Base-by-base conservation (phyloP, 1,284 basidiomycete genomes). In the Exobasidium rhododendri region DNA sequence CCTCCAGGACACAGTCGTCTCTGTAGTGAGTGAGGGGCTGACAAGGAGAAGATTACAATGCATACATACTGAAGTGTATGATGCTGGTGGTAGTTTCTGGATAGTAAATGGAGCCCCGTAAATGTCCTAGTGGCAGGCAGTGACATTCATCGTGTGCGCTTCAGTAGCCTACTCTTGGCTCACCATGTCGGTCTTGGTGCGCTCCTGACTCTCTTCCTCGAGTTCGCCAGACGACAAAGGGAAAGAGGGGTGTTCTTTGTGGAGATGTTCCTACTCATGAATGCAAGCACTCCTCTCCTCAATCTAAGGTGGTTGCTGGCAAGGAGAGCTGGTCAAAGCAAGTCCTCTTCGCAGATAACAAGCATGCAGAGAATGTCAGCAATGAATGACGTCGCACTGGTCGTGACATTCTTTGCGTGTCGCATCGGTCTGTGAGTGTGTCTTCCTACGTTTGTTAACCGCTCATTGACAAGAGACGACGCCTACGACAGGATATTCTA, bases 251-350 rank as follows among this genome's bases (percentile, higher is more conserved):
- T 50, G 14, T 50, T 50, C 47, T 50, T 50, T 31, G 47, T 50
- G 7, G 47, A 50, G 47, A 50, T 50, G 47, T 50, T 50, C 20
- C 47, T 50, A 14, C 47, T 50, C 47, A 50, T 50, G 47, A 50
- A 50, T 31, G 47, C 47, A 10, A 50, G 47, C 47, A 50, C 47
- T 10, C 47, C 47, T 7, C 47, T 50, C 20, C 29, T 50, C 24
- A 50, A 50, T 50, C 20, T 50, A 14, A 24, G 47, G 14, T 50
- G 47, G 47, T 50, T 7, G 22, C 20, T 50, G 35, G 35, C 35
- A 40, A 40, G 17, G 35, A 40, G 17, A 40, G 35, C 35, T 40
- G 35, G 35, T 40, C 35, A 40, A 40, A 10, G 10, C 17, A 7
- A 40, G 17, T 7, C 10, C 14, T 20, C 47, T 24, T 24, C 20